Conservation (phyloP, 768 basidiomycete species). For the Serendipita sp. region DNA sequence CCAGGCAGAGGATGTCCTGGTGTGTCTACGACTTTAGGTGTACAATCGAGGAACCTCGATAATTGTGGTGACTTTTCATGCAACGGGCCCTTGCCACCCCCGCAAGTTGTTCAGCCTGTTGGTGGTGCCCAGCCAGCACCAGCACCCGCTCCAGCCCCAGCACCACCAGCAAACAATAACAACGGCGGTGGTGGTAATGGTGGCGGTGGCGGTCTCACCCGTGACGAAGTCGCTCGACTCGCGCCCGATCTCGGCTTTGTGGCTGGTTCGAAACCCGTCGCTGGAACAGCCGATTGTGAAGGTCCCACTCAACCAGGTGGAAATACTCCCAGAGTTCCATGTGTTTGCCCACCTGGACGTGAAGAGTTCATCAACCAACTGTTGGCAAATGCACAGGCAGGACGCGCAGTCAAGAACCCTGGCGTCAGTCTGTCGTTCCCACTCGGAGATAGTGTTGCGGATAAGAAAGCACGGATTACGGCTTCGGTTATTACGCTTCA, state of each 20-base stretch:
- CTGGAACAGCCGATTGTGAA: conserved; percentile 52
- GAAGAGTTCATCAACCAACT: conserved; percentile 34
- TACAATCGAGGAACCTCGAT: conserved; percentile 14
- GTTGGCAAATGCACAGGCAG: conserved; percentile 37
- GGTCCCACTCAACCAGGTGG: conserved; percentile 41
- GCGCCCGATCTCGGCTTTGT: background rate
- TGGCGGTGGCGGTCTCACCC: background rate
- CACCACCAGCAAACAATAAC: background rate
- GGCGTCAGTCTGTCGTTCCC: conserved; percentile 43
- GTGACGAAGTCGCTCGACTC: background rate
- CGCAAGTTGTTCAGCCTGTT: background rate
- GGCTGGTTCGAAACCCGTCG: background rate
- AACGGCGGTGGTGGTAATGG: background rate
- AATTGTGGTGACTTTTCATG: conserved; percentile 2
- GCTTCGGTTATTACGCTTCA: conserved; percentile 50
- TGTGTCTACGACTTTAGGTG: conserved; percentile 43
- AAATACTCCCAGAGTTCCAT: conserved; percentile 42
- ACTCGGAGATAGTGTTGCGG: conserved; percentile 34
- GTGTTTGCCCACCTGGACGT: conserved; percentile 44
- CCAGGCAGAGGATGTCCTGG: conserved; percentile 53
- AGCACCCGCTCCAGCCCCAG: background rate
- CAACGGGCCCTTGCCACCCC: background rate
- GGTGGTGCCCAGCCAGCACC: background rate
- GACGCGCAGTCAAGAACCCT: conserved; percentile 51
- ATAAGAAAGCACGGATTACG: conserved; percentile 38